These are phyloP conservation scores for Talaromyces wortmannii DNA, from an alignment of 495 filamentous ascomycete genomes.

Conservation along the genomic window DNA sequence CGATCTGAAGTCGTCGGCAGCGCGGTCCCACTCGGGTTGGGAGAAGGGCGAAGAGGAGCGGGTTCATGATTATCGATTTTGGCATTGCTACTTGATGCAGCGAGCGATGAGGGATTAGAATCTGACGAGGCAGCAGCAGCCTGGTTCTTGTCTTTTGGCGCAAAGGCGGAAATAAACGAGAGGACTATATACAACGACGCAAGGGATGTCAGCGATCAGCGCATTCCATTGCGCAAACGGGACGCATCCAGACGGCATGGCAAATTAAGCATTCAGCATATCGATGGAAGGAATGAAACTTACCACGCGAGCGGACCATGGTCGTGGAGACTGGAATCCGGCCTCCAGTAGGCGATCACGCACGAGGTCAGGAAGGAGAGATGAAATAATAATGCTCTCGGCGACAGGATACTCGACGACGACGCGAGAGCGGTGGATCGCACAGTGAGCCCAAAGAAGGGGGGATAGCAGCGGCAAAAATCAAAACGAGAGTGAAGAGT, in stretches of 20 bases:
- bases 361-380: neutral
- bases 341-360: neutral
- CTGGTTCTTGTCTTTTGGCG: slow-evolving; percentile 12
- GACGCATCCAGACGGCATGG: neutral
- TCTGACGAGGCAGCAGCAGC: slow-evolving; percentile 25
- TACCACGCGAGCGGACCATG: slow-evolving; percentile 40
- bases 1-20: slow-evolving; percentile 17
- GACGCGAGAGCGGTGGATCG: neutral
- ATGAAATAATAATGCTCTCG: neutral
- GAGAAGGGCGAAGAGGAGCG: neutral
- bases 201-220: slow-evolving; percentile 14
- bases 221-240: neutral
- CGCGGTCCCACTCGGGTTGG: neutral
- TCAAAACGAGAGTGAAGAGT: too few relatives aligned
- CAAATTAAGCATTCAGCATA: neutral
- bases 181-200: slow-evolving; percentile 39
- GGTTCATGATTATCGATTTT: neutral
- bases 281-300: slow-evolving; percentile 9
- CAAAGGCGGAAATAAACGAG: slow-evolving; percentile 58
- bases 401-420: too few relatives aligned
- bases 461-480: too few relatives aligned
- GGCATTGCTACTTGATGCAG: neutral
- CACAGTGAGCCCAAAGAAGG: too few relatives aligned
- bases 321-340: slow-evolving; percentile 3
- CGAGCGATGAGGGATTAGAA: neutral